These are phyloP conservation scores for Paramecium sonneborni DNA, from an alignment of 73 alveolate species.

Conservation along the genomic window DNA sequence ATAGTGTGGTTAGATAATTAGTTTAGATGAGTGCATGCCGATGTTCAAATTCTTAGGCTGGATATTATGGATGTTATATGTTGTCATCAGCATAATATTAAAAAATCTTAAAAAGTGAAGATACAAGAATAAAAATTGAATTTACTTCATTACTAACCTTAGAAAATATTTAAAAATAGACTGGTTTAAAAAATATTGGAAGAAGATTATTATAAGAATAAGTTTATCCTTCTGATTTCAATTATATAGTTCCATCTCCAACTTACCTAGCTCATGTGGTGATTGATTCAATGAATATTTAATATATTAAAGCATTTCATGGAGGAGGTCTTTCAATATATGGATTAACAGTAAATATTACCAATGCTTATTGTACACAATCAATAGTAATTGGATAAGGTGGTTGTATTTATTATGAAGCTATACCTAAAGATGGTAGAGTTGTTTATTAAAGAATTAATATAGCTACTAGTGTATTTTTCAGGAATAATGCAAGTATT, in stretches of 20 bases:
- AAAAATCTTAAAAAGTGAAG: not conserved
- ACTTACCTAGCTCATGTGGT: conserved; percentile 37
- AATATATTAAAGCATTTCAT: not conserved
- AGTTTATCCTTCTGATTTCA: not conserved
- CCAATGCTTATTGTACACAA: not conserved
- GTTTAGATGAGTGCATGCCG: not conserved
- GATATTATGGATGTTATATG: conserved; percentile 32
- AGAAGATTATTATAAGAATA: not conserved
- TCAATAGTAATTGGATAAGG: not conserved
- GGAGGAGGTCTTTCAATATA: conserved; percentile 41
- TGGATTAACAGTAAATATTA: conserved; percentile 40
- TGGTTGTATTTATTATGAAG: conserved; percentile 36
- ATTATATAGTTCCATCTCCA: conserved; percentile 5
- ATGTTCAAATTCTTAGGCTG: not conserved
- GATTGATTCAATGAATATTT: not conserved
- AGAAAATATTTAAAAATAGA: not conserved
- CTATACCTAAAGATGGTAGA: not conserved
- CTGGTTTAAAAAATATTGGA: not conserved
- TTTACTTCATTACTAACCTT: not conserved
- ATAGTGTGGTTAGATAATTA: not conserved
- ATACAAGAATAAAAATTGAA: not conserved
- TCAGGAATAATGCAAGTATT: conserved; percentile 58
- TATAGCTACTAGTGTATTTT: conserved; percentile 13
- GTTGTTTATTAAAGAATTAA: conserved; percentile 2
- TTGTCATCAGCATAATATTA: not conserved